These are phyloP conservation scores for Plenodomus biglobosus DNA, from an alignment of 2,329 filamentous ascomycete genomes.

Conservation along the genomic window DNA sequence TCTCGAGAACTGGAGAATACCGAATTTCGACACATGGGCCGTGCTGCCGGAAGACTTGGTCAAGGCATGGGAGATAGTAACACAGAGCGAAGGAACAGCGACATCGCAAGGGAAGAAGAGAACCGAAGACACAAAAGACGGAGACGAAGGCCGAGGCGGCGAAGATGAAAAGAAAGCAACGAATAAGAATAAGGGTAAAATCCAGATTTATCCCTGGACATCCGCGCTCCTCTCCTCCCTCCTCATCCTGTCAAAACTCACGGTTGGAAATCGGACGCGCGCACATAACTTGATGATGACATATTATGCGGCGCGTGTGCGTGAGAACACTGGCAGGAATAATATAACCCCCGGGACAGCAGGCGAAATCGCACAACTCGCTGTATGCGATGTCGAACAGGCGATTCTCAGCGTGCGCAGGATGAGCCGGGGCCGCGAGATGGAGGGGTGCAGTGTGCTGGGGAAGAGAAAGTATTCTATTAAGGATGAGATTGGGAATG, in stretches of 20 bases:
- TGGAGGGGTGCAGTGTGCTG: background rate
- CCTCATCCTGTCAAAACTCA: slow-evolving; percentile 8
- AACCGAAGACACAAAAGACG: background rate
- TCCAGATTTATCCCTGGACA: background rate
- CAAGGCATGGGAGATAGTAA: background rate
- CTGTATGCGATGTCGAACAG: slow-evolving; percentile 14
- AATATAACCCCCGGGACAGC: too few relatives aligned
- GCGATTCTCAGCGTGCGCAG: slow-evolving; percentile 10
- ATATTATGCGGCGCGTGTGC: slow-evolving; percentile 12
- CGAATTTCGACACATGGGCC: background rate
- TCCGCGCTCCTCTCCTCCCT: slow-evolving; percentile 4
- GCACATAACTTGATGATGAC: slow-evolving; percentile 15
- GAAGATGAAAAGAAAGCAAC: too few relatives aligned
- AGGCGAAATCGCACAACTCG: slow-evolving; percentile 1
- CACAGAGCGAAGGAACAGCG: background rate
- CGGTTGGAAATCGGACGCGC: slow-evolving; percentile 10
- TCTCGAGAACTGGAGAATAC: background rate
- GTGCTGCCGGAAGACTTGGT: background rate
- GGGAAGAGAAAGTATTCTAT: slow-evolving; percentile 10
- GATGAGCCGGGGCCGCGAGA: slow-evolving; percentile 10
- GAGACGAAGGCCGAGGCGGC: too few relatives aligned
- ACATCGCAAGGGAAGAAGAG: background rate
- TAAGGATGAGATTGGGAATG: background rate
- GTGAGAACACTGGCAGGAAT: slow-evolving; percentile 1
- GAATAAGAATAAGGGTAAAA: too few relatives aligned